Conservation (phyloP, 768 basidiomycete genomes). For the Boletus fagicola region DNA sequence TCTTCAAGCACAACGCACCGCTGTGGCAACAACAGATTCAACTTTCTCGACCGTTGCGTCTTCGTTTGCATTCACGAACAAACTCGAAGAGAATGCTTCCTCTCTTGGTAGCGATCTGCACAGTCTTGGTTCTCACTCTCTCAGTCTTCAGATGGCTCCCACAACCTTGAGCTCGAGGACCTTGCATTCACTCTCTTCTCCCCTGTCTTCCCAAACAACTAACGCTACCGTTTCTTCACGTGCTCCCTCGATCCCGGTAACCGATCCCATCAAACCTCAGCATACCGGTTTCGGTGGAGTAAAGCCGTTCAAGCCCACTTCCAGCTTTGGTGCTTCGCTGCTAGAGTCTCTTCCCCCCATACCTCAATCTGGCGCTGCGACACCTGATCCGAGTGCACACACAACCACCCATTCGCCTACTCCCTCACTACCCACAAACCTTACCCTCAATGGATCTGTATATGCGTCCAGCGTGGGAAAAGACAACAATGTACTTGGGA, state of each 20-base stretch:
- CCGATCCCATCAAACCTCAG: constrained; percentile 40
- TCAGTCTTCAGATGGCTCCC: constrained; percentile 35
- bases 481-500: constrained; percentile 23
- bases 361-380: constrained; percentile 52
- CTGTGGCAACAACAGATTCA: constrained; percentile 32
- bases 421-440: constrained; percentile 28
- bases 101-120: constrained; percentile 6
- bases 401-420: constrained; percentile 12
- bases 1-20: constrained; percentile 25
- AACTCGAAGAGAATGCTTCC: constrained; percentile 26
- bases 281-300: constrained; percentile 55
- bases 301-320: constrained; percentile 81
- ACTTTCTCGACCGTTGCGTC: constrained; percentile 72
- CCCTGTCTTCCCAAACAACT: constrained; percentile 50
- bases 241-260: constrained; percentile 34
- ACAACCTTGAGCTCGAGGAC: constrained; percentile 43
- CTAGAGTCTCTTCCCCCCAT: constrained; percentile 74
- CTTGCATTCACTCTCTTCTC: constrained; percentile 48
- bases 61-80: constrained; percentile 54
- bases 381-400: constrained; percentile 37
- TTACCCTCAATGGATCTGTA: constrained; percentile 11
- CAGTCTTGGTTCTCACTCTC: constrained; percentile 18
- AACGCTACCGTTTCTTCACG: constrained; percentile 38
- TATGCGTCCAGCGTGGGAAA: constrained; percentile 9
- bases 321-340: constrained; percentile 74